Base-by-base conservation (phyloP, 441 rosid genomes). In the Populus hybrid region DNA sequence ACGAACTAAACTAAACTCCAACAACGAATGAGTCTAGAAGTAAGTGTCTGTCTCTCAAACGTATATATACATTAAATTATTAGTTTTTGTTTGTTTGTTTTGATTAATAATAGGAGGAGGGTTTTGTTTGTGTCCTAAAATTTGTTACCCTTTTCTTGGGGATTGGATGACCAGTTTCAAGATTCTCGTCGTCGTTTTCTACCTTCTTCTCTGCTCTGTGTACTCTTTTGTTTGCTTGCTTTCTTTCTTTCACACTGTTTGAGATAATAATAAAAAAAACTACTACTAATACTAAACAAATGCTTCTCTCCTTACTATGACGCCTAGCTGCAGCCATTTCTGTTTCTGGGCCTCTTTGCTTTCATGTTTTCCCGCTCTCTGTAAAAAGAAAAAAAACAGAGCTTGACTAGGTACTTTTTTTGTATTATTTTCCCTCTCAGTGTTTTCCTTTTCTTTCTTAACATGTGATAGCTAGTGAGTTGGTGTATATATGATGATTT, bases 291-390 rank as follows among this genome's bases (percentile, higher is more conserved):
- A 29, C 66, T 59, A n/a, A 61, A 61, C 65, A 61, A 61, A 29
- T 50, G 59, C 21, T 29, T 10, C 42, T 11, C 20, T 3, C 18
- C 36, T 12, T 74, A 64, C n/a, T 1, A 2, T 26, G 35, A 35
- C 35, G 33, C n/a, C n/a, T 66, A 2, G 21, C 69, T 66, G 69
- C 9, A 11, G 42, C 59, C 29, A 83, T 85, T 77, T 82, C 79
- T 78, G 74, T 78, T 82, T 81, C 86, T 72, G 77, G 85, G 77
- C 82, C 84, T 84, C 87, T 90, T 87, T 79, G 70, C 83, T 85
- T 86, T 68, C 87, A 84, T 88, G 83, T 87, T 89, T 89, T 91
- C 95, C 92, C 92, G 94, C 97, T 91, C 87, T 79, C 84, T 78
- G 40, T 38, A 40, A 53, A 78, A 71, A 68, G 72, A 29, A 26